Evolutionary conservation across 2,329 filamentous ascomycete genomes (phyloP).

Genomic region (Xylariaceae sp.): DNA sequence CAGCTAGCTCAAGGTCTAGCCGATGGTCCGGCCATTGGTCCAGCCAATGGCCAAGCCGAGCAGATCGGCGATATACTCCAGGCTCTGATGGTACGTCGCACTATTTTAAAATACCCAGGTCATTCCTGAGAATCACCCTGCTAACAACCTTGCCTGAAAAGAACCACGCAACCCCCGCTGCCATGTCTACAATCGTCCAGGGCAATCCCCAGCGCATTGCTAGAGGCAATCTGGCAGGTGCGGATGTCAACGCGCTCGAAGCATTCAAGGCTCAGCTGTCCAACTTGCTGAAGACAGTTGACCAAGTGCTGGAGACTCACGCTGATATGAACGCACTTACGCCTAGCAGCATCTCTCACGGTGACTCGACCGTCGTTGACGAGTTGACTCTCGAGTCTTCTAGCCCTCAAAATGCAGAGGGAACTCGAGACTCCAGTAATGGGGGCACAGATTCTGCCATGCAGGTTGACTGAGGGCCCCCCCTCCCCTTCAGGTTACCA

Average conservation of each 20-base stretch:
- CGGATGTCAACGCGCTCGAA: slow-evolving; percentile 43
- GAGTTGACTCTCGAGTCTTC: slow-evolving; percentile 19
- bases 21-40: slow-evolving; percentile 39
- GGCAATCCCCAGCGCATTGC: slow-evolving; percentile 42
- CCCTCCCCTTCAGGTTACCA: neutral
- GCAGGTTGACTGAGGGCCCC: slow-evolving; percentile 25
- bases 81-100: slow-evolving; percentile 55
- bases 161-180: slow-evolving; percentile 41
- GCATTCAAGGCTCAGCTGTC: slow-evolving; percentile 33
- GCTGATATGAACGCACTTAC: slow-evolving; percentile 15
- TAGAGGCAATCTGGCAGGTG: slow-evolving; percentile 35
- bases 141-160: slow-evolving; percentile 24
- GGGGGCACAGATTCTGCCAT: slow-evolving; percentile 19
- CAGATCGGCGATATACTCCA: slow-evolving; percentile 35
- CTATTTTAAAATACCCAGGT: neutral
- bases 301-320: slow-evolving; percentile 32
- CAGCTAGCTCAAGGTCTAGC: slow-evolving; percentile 49
- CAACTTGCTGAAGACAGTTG: slow-evolving; percentile 33
- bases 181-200: slow-evolving; percentile 47
- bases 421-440: slow-evolving; percentile 6
- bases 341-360: slow-evolving; percentile 18
- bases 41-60: slow-evolving; percentile 35
- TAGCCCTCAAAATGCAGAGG: slow-evolving; percentile 12
- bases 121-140: neutral
- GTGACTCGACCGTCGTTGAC: slow-evolving; percentile 18